phyloP scores from a whole-genome alignment of 192 early-diverging fungal species.

The Coemansia sp. region DNA sequence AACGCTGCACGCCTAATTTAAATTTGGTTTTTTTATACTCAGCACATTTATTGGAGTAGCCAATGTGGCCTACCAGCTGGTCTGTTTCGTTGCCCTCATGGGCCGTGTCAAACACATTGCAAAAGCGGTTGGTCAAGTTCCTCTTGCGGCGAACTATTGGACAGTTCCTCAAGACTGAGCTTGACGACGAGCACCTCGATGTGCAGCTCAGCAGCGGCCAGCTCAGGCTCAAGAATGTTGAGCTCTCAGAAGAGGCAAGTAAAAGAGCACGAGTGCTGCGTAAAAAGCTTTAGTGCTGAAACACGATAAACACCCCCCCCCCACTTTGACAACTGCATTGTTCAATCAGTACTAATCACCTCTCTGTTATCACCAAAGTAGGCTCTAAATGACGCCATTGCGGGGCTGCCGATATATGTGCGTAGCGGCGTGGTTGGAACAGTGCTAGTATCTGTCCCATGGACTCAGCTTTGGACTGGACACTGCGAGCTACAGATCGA shows the following conservation, averaged over 20 bases:
- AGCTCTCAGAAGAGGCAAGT: constrained; percentile 77
- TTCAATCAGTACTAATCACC: constrained; percentile 3
- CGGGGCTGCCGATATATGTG: constrained; percentile 71
- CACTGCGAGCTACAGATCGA: constrained; percentile 74
- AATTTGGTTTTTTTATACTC: not conserved
- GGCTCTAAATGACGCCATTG: constrained; percentile 74
- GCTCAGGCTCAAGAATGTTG: constrained; percentile 75
- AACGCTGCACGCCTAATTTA: not conserved
- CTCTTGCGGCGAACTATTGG: constrained; percentile 80
- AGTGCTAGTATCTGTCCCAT: constrained; percentile 76
- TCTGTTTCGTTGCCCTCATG: constrained; percentile 56
- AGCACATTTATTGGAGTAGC: not conserved
- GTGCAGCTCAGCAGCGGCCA: constrained; percentile 80
- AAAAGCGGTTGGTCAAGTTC: constrained; percentile 85
- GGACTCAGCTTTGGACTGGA: constrained; percentile 83
- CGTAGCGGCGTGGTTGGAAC: constrained; percentile 67
- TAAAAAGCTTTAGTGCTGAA: not conserved
- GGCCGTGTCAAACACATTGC: constrained; percentile 70
- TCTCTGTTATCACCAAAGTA: constrained; percentile 26
- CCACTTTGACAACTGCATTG: not conserved
- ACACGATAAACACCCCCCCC: not conserved
- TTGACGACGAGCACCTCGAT: constrained; percentile 78
- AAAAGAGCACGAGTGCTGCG: not conserved
- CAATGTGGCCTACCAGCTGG: constrained; percentile 55
- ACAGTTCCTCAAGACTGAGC: constrained; percentile 78